phyloP scores from a whole-genome alignment of 768 basidiomycete genomes.

The Russula foetens region DNA sequence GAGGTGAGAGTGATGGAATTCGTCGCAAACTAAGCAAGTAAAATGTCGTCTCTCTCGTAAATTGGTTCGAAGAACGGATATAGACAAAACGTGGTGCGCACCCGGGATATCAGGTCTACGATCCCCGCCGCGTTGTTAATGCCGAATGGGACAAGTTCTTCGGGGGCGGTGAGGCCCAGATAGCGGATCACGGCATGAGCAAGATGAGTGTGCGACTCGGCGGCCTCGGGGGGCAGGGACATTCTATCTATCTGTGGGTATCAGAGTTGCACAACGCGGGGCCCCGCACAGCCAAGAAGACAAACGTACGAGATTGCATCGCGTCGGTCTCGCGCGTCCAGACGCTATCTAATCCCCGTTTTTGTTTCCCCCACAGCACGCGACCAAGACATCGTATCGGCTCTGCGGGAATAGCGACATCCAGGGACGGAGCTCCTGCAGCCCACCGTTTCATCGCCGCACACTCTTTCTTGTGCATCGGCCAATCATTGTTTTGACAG shows the following conservation, averaged over 20 bases:
- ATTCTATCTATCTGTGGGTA: slow-evolving; percentile 48
- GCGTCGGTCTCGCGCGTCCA: slow-evolving; percentile 60
- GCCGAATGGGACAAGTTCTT: slow-evolving; percentile 50
- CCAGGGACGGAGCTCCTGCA: slow-evolving; percentile 38
- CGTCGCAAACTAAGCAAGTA: slow-evolving; percentile 63
- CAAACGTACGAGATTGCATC: slow-evolving; percentile 71
- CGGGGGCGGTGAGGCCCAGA: slow-evolving; percentile 49
- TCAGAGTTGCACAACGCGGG: background rate
- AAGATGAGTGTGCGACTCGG: slow-evolving; percentile 57
- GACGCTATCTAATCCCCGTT: slow-evolving; percentile 40
- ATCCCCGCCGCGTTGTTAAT: slow-evolving; percentile 53
- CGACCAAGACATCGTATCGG: slow-evolving; percentile 74
- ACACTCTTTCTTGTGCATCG: slow-evolving; percentile 73
- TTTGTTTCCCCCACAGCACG: slow-evolving; percentile 57
- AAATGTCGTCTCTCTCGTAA: background rate
- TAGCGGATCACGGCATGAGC: slow-evolving; percentile 71
- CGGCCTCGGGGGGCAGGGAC: slow-evolving; percentile 38
- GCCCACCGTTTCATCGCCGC: slow-evolving; percentile 53
- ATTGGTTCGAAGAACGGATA: background rate
- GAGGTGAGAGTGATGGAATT: slow-evolving; percentile 87
- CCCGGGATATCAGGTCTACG: slow-evolving; percentile 64
- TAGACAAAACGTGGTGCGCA: slow-evolving; percentile 27
- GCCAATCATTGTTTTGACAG: slow-evolving; percentile 73
- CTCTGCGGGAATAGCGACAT: slow-evolving; percentile 56
- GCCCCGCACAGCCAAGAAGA: background rate